Evolutionary conservation across 2,329 filamentous ascomycete species (phyloP), one percentile per base, ranked within the genome.

Genomic region (Penicillium brevicompactum): DNA sequence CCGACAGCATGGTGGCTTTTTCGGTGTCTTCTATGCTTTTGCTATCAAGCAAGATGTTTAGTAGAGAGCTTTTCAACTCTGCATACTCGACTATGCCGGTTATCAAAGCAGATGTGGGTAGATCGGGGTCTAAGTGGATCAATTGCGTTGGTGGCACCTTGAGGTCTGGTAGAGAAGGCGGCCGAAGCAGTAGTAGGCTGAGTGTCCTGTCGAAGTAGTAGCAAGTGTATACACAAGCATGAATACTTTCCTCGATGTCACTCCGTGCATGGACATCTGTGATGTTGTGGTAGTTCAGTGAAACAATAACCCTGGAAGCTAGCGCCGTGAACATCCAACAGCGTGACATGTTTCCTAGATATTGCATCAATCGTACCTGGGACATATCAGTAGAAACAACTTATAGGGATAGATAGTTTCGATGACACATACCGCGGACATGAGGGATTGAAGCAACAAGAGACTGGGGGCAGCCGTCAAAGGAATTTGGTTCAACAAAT

Each of bases 261-360:
- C 48, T 57, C 42, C 55, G 54, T 8, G 63, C 59, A 18, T 32
- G 43, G 3, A 52, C 10, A 14, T 61, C 52, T 1, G 59, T 64
- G 40, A 66, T 63, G n/a, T 62, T 65, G 42, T 66, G 63, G 41
- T 66, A 66, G 30, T 64, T 59, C 24, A 66, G 56, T 11, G 63
- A 60, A 14, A 66, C 56, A 5, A 66, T 54, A 27, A 65, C 46
- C 7, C 52, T 49, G 1, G 57, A 62, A 13, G 63, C 62, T 31
- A 56, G 37, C 16, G 61, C 51, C 9, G 53, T 61, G 37, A 66
- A 47, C 59, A 62, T 62, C 63, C 63, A 66, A 32, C 62, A 59
- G n/a, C 61, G 61, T 11, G 60, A 59, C 59, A 61, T 65, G 13
- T 66, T 59, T 16, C 63, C 63, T 14, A 60, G 9, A 32, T 60